Evolutionary conservation across 2,329 filamentous ascomycete genomes (phyloP).

Genomic region (Plectosphaerella sp.): DNA sequence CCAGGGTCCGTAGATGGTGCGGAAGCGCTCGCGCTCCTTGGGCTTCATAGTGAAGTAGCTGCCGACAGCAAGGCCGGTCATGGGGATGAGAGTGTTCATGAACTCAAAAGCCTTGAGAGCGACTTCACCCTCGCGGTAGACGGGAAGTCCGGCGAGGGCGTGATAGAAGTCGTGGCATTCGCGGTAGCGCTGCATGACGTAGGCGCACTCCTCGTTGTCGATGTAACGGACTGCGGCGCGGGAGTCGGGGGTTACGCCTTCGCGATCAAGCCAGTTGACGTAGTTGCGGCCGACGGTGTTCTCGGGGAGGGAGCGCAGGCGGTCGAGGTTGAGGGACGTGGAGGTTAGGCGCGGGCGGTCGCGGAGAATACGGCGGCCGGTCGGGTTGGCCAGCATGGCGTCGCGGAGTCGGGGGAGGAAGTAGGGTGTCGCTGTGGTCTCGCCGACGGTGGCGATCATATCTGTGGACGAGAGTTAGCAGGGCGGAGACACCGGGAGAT

Average conservation of each 20-base stretch:
- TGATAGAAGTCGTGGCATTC: conserved; percentile 99
- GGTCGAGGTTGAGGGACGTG: conserved; percentile 58
- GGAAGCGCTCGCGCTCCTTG: conserved; percentile 73
- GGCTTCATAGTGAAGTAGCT: conserved; percentile 84
- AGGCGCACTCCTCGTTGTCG: conserved; percentile 91
- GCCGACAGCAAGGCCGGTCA: conserved; percentile 84
- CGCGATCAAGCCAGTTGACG: conserved; percentile 85
- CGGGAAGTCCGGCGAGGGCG: conserved; percentile 83
- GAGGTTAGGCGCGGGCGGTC: conserved; percentile 87
- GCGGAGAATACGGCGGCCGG: conserved; percentile 85
- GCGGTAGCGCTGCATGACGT: conserved; percentile 97
- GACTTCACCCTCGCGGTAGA: conserved; percentile 92
- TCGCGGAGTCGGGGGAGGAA: conserved; percentile 90
- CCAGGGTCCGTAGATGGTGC: conserved; percentile 79
- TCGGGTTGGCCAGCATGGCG: conserved; percentile 80
- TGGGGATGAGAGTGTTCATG: conserved; percentile 86
- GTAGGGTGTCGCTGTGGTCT: conserved; percentile 90
- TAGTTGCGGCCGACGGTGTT: conserved; percentile 80
- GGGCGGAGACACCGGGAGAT: neutral
- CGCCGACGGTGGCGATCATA: conserved; percentile 89
- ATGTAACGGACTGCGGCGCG: conserved; percentile 80
- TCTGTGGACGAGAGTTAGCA: conserved; percentile 44
- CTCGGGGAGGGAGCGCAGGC: conserved; percentile 66
- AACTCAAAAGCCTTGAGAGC: conserved; percentile 99
- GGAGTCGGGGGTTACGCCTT: conserved; percentile 90